phyloP scores from a whole-genome alignment of 1,139 yeast genomes.

The Casaregolazyma lundiana region DNA sequence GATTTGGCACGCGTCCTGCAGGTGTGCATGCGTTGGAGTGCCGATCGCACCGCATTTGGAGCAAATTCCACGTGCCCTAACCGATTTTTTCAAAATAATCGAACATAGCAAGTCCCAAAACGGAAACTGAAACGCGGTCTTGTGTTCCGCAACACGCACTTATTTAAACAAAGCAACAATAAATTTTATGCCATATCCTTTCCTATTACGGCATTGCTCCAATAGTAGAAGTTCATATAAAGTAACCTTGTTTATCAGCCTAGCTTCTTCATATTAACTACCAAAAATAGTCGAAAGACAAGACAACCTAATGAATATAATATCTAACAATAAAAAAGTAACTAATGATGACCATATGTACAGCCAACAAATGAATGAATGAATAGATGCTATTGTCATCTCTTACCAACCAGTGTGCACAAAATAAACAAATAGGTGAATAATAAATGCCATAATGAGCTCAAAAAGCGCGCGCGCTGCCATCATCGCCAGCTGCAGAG shows the following conservation, averaged over 20 bases:
- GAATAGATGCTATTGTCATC: constrained; percentile 1
- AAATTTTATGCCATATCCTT: too few relatives aligned
- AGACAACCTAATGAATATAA: neutral
- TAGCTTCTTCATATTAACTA: too few relatives aligned
- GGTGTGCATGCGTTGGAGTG: neutral
- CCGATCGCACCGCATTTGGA: neutral
- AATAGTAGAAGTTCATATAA: too few relatives aligned
- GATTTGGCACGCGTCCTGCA: neutral
- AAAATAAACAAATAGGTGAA: neutral
- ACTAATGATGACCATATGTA: neutral
- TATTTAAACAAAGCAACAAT: too few relatives aligned
- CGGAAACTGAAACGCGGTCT: neutral
- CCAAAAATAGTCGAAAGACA: too few relatives aligned
- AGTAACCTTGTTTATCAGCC: too few relatives aligned
- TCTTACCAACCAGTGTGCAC: neutral
- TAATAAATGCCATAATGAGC: neutral
- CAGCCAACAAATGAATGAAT: neutral
- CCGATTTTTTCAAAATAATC: neutral
- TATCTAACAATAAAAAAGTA: neutral
- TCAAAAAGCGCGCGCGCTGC: constrained; percentile 1
- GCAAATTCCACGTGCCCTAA: neutral
- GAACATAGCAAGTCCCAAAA: too few relatives aligned
- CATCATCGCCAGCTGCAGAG: constrained; percentile 13
- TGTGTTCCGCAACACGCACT: too few relatives aligned
- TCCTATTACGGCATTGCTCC: too few relatives aligned